A percentile compares a stretch with the other conserved stretches of the same genome.
Evolutionary conservation across 345 rosid species (phyloP).

Genomic region (Eucalyptus shirleyi): DNA sequence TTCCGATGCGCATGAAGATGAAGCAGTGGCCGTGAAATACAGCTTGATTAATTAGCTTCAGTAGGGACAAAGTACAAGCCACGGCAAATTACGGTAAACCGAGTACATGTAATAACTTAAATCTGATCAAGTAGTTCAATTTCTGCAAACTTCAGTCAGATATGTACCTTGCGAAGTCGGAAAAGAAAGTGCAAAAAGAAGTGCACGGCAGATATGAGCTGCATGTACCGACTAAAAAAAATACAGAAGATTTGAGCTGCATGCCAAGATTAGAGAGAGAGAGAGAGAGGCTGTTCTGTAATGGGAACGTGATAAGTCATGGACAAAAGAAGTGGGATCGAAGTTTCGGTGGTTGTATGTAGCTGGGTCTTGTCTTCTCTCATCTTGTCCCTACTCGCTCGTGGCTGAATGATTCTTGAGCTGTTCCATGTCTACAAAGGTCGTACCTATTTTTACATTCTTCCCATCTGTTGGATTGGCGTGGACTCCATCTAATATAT

Average conservation of each 20-base stretch:
- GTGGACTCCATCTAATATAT: neutral
- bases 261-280: neutral
- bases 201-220: neutral
- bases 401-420: neutral
- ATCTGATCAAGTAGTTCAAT: neutral
- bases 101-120: neutral
- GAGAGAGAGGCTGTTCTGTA: neutral
- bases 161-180: neutral
- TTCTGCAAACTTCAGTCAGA: neutral
- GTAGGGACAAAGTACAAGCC: neutral
- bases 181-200: neutral
- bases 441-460: neutral
- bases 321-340: neutral
- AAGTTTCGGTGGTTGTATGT: neutral
- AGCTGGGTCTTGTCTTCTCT: neutral
- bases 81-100: neutral
- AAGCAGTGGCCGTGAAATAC: neutral
- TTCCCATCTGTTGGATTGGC: neutral
- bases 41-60: neutral
- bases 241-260: neutral
- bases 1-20: neutral
- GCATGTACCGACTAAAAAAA: neutral
- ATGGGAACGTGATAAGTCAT: neutral
- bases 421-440: neutral
- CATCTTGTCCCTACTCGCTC: neutral